Evolutionary conservation across 192 early-diverging fungal genomes (phyloP).

Genomic region (Rhizophagus clarus): DNA sequence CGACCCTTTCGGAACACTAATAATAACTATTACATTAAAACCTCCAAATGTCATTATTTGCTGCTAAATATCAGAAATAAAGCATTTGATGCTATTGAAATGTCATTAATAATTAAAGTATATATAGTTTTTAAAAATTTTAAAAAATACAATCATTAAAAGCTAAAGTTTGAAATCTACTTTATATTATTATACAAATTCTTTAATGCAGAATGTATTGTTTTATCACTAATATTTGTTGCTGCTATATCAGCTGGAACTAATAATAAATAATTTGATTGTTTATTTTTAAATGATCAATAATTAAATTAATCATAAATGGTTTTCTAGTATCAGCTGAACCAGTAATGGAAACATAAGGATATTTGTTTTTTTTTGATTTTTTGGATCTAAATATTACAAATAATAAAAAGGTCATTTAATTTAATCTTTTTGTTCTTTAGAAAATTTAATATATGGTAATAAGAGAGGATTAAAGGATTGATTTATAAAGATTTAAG

Average conservation of each 20-base stretch:
- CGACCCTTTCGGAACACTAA: no score
- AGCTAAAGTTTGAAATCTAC: neutral
- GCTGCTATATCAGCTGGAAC: neutral
- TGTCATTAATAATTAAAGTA: conserved; percentile 20
- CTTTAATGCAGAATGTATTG: neutral
- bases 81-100: neutral
- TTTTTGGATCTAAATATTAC: neutral
- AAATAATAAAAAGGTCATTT: neutral
- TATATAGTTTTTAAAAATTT: neutral
- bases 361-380: neutral
- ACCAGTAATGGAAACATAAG: conserved; percentile 7
- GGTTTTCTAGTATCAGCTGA: neutral
- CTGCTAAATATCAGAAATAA: neutral
- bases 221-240: neutral
- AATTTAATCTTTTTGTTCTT: neutral
- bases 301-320: neutral
- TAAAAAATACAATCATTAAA: neutral
- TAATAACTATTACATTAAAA: no score
- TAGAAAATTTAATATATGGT: neutral
- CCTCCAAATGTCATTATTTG: neutral
- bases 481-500: no score
- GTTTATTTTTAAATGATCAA: neutral
- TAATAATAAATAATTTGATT: neutral
- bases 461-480: no score
- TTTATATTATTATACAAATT: neutral